A percentile compares a stretch with the other conserved stretches of the same genome.
Conservation (phyloP, 192 early-diverging fungal genomes). For the Coemansia sp. region DNA sequence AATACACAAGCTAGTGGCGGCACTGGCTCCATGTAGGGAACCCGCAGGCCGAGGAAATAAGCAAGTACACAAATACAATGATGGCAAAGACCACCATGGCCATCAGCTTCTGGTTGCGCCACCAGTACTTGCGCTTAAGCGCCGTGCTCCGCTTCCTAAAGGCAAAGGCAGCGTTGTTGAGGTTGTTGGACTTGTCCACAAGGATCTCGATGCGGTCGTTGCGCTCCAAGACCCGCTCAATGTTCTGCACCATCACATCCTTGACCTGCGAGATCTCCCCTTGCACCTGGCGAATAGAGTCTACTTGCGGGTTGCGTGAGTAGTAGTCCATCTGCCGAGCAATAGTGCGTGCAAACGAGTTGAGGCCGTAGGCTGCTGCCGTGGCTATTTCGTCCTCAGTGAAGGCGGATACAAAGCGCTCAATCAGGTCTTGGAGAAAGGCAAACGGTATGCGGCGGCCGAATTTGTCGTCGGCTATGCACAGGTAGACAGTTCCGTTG, state of each 20-base stretch:
- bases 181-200: constrained; percentile 84
- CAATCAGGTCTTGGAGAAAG: constrained; percentile 80
- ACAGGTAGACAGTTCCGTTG: constrained; percentile 79
- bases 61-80: constrained; percentile 72
- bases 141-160: constrained; percentile 86
- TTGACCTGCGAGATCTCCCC: constrained; percentile 91
- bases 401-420: constrained; percentile 59
- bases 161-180: constrained; percentile 85
- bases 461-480: constrained; percentile 76
- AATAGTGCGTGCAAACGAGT: constrained; percentile 78
- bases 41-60: constrained; percentile 72
- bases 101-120: constrained; percentile 89
- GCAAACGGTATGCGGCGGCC: constrained; percentile 83
- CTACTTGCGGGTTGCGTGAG: constrained; percentile 66
- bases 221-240: constrained; percentile 84
- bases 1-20: constrained; percentile 14
- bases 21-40: constrained; percentile 68
- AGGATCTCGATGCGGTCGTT: constrained; percentile 86
- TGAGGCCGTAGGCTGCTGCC: constrained; percentile 71
- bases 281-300: constrained; percentile 77
- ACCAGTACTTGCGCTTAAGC: constrained; percentile 86
- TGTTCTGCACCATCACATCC: constrained; percentile 94
- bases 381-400: constrained; percentile 55
- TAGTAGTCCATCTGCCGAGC: constrained; percentile 85
- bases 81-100: constrained; percentile 59